Conservation (phyloP, 345 rosid species). For the Syzygium grande region DNA sequence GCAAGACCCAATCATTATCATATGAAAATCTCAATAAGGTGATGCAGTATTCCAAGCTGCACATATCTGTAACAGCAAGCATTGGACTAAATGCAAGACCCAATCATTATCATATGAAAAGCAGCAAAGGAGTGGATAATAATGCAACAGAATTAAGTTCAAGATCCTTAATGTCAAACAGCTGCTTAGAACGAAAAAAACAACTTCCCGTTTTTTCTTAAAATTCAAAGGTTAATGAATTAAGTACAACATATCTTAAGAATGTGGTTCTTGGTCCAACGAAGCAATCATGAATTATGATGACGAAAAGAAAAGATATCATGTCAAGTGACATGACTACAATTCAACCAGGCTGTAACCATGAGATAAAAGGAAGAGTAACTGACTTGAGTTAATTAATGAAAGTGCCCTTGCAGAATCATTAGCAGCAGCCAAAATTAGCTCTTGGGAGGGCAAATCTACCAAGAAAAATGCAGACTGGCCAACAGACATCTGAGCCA, state of each 20-base stretch:
- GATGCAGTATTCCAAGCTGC: constrained; percentile 16
- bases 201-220: not conserved
- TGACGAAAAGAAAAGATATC: not conserved
- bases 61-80: not conserved
- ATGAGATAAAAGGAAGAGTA: not conserved
- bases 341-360: not conserved
- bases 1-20: not conserved
- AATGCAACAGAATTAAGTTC: not conserved
- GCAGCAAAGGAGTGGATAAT: not conserved
- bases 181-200: not conserved
- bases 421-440: constrained; percentile 50
- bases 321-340: not conserved
- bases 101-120: not conserved
- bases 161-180: not conserved
- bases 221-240: not conserved
- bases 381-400: constrained; percentile 54
- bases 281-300: not conserved
- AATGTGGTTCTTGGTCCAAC: not conserved
- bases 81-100: not conserved
- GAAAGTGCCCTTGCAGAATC: constrained; percentile 33
- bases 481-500: constrained; percentile 74
- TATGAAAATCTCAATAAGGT: constrained; percentile 21
- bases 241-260: not conserved
- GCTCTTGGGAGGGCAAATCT: constrained; percentile 33
- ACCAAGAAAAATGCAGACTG: constrained; percentile 51